phyloP scores from a whole-genome alignment of 73 alveolate species.

The Stentor roeselii region DNA sequence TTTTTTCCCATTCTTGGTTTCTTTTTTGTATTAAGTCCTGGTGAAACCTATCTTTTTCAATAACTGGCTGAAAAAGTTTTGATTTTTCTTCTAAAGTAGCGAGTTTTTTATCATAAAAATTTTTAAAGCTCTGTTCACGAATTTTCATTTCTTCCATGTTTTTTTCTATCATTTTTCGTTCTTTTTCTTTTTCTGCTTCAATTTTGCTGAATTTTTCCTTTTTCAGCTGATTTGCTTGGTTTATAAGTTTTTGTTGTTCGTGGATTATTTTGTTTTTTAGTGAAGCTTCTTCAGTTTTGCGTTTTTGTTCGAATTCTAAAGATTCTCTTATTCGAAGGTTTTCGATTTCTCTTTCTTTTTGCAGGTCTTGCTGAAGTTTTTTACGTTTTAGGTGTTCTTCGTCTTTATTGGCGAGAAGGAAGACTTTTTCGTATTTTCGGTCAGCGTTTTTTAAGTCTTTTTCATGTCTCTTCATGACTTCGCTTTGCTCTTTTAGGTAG shows the following conservation, averaged over 20 bases:
- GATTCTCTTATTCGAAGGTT: neutral
- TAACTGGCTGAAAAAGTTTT: neutral
- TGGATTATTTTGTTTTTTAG: neutral
- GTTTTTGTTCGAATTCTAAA: neutral
- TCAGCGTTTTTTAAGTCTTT: neutral
- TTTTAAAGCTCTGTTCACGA: neutral
- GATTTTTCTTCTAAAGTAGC: neutral
- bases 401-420: neutral
- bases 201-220: neutral
- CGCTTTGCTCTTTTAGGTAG: neutral
- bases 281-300: slow-evolving; percentile 33
- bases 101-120: slow-evolving; percentile 8
- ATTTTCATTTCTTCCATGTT: slow-evolving; percentile 10
- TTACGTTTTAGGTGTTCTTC: neutral
- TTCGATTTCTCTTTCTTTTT: neutral
- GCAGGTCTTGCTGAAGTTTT: neutral
- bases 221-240: neutral
- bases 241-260: neutral
- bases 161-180: slow-evolving; percentile 20
- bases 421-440: neutral
- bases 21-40: neutral
- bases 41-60: neutral
- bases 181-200: slow-evolving; percentile 36
- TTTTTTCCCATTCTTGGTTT: neutral
- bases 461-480: neutral